Base-by-base conservation (phyloP, 2,329 filamentous ascomycete genomes). In the Pseudogymnoascus sp. region DNA sequence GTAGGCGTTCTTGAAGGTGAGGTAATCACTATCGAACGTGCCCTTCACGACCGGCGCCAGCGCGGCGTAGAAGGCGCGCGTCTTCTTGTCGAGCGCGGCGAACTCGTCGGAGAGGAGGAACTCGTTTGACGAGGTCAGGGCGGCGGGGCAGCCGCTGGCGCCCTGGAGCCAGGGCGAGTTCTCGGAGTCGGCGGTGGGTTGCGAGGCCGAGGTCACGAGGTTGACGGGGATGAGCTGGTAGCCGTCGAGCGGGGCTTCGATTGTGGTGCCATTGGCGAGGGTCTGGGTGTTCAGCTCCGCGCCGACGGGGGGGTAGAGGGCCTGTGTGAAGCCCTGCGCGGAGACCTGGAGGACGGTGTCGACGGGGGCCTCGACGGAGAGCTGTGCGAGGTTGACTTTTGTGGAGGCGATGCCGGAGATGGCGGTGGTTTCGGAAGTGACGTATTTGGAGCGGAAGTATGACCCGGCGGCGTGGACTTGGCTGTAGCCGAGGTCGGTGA, bases 211-310 rank as follows among this genome's bases (percentile, higher is more conserved):
- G 2, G 79, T 74, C 29, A 89, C 80, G 2, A 83, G 77, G 64
- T 86, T 83, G 63, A 97, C 79, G 17, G 90, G 89, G 68, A 96
- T 88, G 65, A 95, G 84, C 76, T 97, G 93, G 73, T 92, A 96
- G 26, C 92, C 92, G 65, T 84, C 80, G 71, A 96, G 77, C 0
- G 93, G 91, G 1, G 86, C 78, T 64, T 85, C 77, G 11, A 93
- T 79, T 3, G 76, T 78, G 21, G 83, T 83, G 60, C 88, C 88
- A 74, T 96, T 92, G 69, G 84, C 84, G 42, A 96, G 82, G 1
- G 79, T 85, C 75, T 90, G 81, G 37, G 80, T 76, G 9, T 81
- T 79, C 0, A 79, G 71, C 5, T 75, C 72, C 13, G 73, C 67
- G 63, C 85, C 85, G 1, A 87, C 84, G 0, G 93, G 91, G 9